Evolutionary conservation across 768 basidiomycete genomes (phyloP), one percentile per base, ranked within the genome.

Genomic region (Amanita pallidorosea): DNA sequence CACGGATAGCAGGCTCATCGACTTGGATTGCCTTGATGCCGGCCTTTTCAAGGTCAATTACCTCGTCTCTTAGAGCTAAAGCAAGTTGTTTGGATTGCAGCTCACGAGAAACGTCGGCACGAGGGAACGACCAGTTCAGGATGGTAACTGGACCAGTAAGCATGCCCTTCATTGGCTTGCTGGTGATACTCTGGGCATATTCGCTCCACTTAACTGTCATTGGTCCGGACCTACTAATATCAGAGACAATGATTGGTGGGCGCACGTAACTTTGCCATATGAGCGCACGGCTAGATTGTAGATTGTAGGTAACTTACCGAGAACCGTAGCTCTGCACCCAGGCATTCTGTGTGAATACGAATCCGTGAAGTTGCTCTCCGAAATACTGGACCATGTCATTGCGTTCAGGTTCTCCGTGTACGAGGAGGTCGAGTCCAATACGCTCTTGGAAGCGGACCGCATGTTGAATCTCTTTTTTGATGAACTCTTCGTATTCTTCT

Each of bases 381-480:
- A 98, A 99, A 82, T 99, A 99, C 73, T 98, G 94, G 56, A 96
- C 94, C 95, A 98, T 98, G 79, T 97, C 95, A 67, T 97, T 97
- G 62, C 95, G 83, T 76, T 99, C 95, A 49, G 95, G 88, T 70
- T 99, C 96, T 63, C 96, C 96, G 69, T 99, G 96, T 55, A 99
- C 96, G 60, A 98, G 79, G 53, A 99, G 79, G 70, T 99, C 96
- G 59, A 99, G 83, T 58, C 89, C 95, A 58, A 93, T 79, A 69
- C 80, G 83, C 77, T 98, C 95, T 70, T 99, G 96, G 90, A 98
- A 95, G 57, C 82, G 78, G 59, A 98, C 94, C 55, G 92, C 93
- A 49, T 67, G 68, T 72, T 95, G 80, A 60, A 99, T 88, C 72
- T 99, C 96, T 74, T 92, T 89, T 78, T 94, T 86, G 75, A 99